phyloP scores from a whole-genome alignment of 192 early-diverging fungal genomes.

The Gamsiella multidivaricata region DNA sequence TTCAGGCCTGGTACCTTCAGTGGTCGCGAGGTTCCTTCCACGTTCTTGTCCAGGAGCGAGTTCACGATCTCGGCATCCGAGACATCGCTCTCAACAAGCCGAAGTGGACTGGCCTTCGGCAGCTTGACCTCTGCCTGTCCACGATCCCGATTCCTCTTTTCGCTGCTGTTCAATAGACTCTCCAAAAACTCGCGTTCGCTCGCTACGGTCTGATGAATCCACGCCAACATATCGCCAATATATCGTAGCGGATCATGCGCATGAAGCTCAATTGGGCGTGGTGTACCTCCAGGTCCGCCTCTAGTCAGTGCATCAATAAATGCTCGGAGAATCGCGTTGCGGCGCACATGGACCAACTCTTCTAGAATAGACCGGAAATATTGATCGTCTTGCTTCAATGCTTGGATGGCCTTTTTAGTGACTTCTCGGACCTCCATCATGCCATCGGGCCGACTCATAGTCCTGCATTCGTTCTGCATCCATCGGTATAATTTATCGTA shows the following conservation, averaged over 20 bases:
- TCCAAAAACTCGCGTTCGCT: slow-evolving; percentile 91
- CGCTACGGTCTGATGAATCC: slow-evolving; percentile 93
- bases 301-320: slow-evolving; percentile 82
- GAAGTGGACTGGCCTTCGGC: slow-evolving; percentile 33
- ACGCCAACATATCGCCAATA: slow-evolving; percentile 96
- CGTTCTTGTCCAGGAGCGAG: slow-evolving; percentile 72
- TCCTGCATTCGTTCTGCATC: slow-evolving; percentile 75
- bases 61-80: slow-evolving; percentile 57
- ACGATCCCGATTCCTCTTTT: slow-evolving; percentile 23
- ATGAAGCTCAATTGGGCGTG: slow-evolving; percentile 92
- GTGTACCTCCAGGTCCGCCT: slow-evolving; percentile 80
- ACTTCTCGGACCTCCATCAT: slow-evolving; percentile 73
- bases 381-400: slow-evolving; percentile 76
- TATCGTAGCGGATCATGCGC: slow-evolving; percentile 93
- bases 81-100: slow-evolving; percentile 37
- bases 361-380: slow-evolving; percentile 81
- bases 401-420: slow-evolving; percentile 72
- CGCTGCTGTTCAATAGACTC: slow-evolving; percentile 69
- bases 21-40: slow-evolving; percentile 80
- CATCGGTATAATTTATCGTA: slow-evolving; percentile 82
- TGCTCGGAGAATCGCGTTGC: slow-evolving; percentile 69
- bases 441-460: slow-evolving; percentile 68
- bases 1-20: slow-evolving; percentile 63
- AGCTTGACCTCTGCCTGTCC: slow-evolving; percentile 47
- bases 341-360: slow-evolving; percentile 76